Evolutionary conservation across 441 rosid genomes (phyloP), one percentile per base, ranked within the genome.

Genomic region (Caryocar brasiliense): DNA sequence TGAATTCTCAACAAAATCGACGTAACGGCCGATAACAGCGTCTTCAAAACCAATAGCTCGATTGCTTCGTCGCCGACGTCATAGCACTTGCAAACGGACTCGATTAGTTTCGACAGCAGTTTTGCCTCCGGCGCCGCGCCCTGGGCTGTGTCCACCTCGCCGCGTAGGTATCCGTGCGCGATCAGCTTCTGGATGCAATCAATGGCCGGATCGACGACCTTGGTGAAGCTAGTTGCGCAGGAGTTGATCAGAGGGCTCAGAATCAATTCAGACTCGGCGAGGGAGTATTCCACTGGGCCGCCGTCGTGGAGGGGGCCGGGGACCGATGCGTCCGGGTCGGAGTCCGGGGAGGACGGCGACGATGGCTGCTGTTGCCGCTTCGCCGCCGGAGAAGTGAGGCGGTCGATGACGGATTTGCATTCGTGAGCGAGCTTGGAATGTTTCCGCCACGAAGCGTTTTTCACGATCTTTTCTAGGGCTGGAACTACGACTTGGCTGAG

Each of bases 401-500:
- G 66, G 17, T 84, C 96, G 51, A 81, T 56, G 38, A 89, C 78
- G 47, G 97, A 77, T 76, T 89, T 93, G 77, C 97, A 93, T 67
- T 93, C 85, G 52, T 78, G 85, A 59, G 86, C 79, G 47, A 93
- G 90, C 47, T 86, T 93, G 15, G 99, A 86, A 79, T 93, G 97
- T 57, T 93, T 93, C 19, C 99, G 74, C 97, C 99, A 93, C 12
- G 99, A 93, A 9, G 87, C 86, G 64, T 88, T 86, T 65, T 89
- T 86, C 7, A 86, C 54, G 61, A 93, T 80, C 71, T 81, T 84
- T 59, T 93, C 99, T 9, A 93, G 61, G 48, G 95, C 86, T 8
- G 96, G 99, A 47, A 62, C 74, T 45, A 88, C 62, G 32, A 82
- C 82, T 68, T 68, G 80, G 69, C 68, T 72, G 53, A 93, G 62